These are phyloP conservation scores for Leccinum pallidistipes DNA, from an alignment of 1,284 basidiomycete species.

Conservation along the genomic window DNA sequence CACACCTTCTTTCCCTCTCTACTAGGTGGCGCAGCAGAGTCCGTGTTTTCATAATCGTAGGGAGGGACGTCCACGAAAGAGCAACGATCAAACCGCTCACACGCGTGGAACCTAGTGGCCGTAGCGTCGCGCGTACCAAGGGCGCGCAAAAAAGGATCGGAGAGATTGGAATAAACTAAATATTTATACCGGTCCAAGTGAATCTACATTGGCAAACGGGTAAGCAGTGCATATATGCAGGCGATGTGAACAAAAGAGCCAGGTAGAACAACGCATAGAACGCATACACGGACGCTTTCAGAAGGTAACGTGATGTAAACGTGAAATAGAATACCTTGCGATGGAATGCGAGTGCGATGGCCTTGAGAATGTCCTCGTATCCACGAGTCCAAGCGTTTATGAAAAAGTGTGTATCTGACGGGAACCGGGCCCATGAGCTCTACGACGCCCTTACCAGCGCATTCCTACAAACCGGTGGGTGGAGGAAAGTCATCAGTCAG, in stretches of 20 bases:
- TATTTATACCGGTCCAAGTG: slow-evolving; percentile 90
- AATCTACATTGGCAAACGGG: slow-evolving; percentile 50
- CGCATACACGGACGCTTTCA: not conserved
- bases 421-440: slow-evolving; percentile 67
- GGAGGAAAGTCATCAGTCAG: not conserved
- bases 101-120: slow-evolving; percentile 85
- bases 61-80: slow-evolving; percentile 50
- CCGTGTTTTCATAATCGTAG: slow-evolving; percentile 18
- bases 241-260: not conserved
- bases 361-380: slow-evolving; percentile 84
- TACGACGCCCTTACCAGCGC: slow-evolving; percentile 67
- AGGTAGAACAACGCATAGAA: not conserved
- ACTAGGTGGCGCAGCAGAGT: slow-evolving; percentile 30
- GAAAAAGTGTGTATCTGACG: slow-evolving; percentile 74
- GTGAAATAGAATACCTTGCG: slow-evolving; percentile 45
- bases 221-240: slow-evolving; percentile 18
- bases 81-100: slow-evolving; percentile 82
- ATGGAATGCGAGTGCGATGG: slow-evolving; percentile 63
- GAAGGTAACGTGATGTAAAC: not conserved
- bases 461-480: slow-evolving; percentile 43
- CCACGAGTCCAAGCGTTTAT: slow-evolving; percentile 95
- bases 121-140: slow-evolving; percentile 64
- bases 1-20: slow-evolving; percentile 54
- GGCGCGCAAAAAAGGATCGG: slow-evolving; percentile 62
- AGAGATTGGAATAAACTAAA: slow-evolving; percentile 57